Conservation (phyloP, 192 early-diverging fungal species). For the Coemansia javaensis region DNA sequence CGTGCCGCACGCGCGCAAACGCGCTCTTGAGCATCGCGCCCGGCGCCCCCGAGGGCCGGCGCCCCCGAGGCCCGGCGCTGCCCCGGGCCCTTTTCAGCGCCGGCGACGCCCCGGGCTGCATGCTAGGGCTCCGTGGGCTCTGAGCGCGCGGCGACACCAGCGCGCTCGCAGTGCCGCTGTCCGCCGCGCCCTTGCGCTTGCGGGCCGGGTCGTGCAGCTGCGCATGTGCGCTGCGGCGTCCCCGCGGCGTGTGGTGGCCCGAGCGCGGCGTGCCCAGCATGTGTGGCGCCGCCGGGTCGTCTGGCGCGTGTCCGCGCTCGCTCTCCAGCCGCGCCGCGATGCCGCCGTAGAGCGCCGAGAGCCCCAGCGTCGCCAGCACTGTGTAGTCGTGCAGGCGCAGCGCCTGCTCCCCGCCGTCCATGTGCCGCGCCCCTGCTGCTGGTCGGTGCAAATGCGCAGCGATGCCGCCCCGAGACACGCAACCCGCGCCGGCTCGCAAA, state of each 20-base stretch:
- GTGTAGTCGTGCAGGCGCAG: constrained; percentile 43
- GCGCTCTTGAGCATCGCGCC: constrained; percentile 29
- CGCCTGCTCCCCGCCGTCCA: constrained; percentile 21
- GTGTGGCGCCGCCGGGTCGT: neutral
- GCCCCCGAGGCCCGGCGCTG: neutral
- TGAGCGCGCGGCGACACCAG: constrained; percentile 8
- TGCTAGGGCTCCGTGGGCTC: constrained; percentile 8
- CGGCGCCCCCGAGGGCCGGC: neutral
- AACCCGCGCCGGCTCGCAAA: no score
- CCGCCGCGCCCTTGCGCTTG: constrained; percentile 25
- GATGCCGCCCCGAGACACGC: no score
- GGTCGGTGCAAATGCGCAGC: no score
- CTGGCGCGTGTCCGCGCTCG: neutral
- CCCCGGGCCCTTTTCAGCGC: neutral
- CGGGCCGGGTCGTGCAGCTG: neutral
- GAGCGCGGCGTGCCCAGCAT: no score
- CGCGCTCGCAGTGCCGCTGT: neutral
- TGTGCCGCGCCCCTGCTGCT: neutral
- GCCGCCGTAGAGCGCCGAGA: constrained; percentile 25
- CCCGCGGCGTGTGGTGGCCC: no score
- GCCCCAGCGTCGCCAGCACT: constrained; percentile 35
- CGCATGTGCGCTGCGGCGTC: neutral
- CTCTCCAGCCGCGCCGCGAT: constrained; percentile 27
- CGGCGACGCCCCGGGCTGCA: neutral
- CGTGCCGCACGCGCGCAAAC: constrained; percentile 33